phyloP scores from a whole-genome alignment of 805 yeast genomes.

The Limtongia smithiae region DNA sequence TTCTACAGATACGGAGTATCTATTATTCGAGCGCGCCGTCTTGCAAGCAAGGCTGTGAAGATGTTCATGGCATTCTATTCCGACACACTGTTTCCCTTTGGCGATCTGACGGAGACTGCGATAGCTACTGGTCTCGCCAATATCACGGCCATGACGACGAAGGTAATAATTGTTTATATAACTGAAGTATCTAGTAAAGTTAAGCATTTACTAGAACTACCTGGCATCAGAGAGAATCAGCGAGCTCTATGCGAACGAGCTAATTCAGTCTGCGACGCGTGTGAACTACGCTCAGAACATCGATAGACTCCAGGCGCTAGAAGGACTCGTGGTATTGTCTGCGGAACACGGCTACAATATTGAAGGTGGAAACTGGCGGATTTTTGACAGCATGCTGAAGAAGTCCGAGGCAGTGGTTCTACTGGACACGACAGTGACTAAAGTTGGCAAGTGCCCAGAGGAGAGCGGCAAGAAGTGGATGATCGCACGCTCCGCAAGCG shows the following conservation, averaged over 20 bases:
- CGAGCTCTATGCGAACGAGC: slow-evolving; percentile 33
- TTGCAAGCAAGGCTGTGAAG: slow-evolving; percentile 29
- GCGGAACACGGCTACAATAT: slow-evolving; percentile 40
- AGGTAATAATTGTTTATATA: background rate
- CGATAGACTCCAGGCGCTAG: slow-evolving; percentile 45
- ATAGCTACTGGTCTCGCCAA: slow-evolving; percentile 34
- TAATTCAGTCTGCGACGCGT: slow-evolving; percentile 44
- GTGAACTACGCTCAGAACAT: slow-evolving; percentile 46
- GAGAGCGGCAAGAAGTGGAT: slow-evolving; percentile 25
- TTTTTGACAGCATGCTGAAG: slow-evolving; percentile 43
- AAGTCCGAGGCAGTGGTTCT: slow-evolving; percentile 37
- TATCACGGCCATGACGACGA: slow-evolving; percentile 33
- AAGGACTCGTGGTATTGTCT: slow-evolving; percentile 42
- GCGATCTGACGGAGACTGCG: slow-evolving; percentile 31
- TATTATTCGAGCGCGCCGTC: slow-evolving; percentile 31
- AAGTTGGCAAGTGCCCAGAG: slow-evolving; percentile 18
- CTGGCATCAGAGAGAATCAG: slow-evolving; percentile 20
- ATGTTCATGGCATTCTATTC: slow-evolving; percentile 39
- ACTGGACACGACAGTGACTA: slow-evolving; percentile 36
- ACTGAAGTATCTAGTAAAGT: background rate
- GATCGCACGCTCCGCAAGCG: background rate
- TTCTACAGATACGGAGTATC: slow-evolving; percentile 38
- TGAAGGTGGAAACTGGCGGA: slow-evolving; percentile 46
- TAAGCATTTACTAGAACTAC: slow-evolving; percentile 1
- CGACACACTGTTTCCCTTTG: slow-evolving; percentile 41